These are phyloP conservation scores for Symbiodinium pilosum DNA, from an alignment of 73 alveolate species.

Conservation along the genomic window DNA sequence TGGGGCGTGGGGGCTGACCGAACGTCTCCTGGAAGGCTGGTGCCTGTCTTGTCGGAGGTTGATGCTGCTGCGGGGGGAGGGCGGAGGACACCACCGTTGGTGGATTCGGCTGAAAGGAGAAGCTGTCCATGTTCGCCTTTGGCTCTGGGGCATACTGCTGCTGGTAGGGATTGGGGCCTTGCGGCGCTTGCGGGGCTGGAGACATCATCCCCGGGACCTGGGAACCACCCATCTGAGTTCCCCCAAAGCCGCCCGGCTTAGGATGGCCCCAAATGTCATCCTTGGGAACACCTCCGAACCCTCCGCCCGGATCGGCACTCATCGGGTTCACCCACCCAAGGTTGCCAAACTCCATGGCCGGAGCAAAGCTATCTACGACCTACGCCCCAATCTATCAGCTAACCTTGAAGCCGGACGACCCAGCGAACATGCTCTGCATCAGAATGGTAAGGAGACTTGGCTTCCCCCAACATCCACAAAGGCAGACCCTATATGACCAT, in stretches of 20 bases:
- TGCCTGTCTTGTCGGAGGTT: not conserved
- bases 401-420: no score
- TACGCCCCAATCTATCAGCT: no score
- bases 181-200: not conserved
- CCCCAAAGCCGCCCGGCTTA: not conserved
- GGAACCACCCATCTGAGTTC: not conserved
- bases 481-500: no score
- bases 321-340: conserved; percentile 45
- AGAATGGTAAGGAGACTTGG: no score
- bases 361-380: no score
- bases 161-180: conserved; percentile 18
- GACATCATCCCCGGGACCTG: not conserved
- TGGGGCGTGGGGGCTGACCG: not conserved
- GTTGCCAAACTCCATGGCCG: conserved; percentile 49
- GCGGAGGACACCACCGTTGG: not conserved
- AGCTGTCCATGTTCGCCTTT: not conserved
- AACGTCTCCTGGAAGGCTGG: not conserved
- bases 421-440: no score
- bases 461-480: not conserved
- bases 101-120: not conserved
- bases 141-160: not conserved
- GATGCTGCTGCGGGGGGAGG: not conserved
- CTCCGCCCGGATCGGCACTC: not conserved
- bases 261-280: conserved; percentile 76
- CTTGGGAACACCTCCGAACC: conserved; percentile 50